These are phyloP conservation scores for Lycium barbarum DNA, from an alignment of 257 asterid genomes.

Conservation along the genomic window DNA sequence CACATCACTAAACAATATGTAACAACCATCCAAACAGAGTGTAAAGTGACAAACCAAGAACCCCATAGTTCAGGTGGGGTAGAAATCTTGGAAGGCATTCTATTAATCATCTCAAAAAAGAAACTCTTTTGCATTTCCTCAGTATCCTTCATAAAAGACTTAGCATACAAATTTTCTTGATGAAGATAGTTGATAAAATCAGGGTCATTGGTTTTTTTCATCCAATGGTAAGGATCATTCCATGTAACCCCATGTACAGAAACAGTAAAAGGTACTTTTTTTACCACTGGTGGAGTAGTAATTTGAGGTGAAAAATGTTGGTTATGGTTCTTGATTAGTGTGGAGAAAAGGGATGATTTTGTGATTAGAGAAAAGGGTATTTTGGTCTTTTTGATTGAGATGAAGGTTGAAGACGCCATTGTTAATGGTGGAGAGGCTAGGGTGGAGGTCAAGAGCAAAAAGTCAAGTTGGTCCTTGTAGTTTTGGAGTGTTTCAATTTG, in stretches of 20 bases:
- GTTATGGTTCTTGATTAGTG: conserved; percentile 49
- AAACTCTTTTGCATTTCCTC: conserved; percentile 51
- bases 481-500: conserved; percentile 15
- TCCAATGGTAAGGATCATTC: conserved; percentile 91
- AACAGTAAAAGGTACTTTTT: conserved; percentile 70
- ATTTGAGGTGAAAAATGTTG: conserved; percentile 30
- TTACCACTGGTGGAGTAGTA: conserved; percentile 59
- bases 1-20: no score
- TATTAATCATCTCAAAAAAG: conserved; percentile 76
- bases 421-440: not conserved
- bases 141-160: conserved; percentile 77
- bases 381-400: conserved; percentile 35
- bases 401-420: conserved; percentile 38
- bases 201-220: conserved; percentile 74
- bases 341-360: conserved; percentile 53
- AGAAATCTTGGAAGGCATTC: conserved; percentile 72
- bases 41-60: conserved; percentile 55
- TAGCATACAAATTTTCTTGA: conserved; percentile 77
- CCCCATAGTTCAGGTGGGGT: conserved; percentile 95
- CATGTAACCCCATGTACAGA: conserved; percentile 67
- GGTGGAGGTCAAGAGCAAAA: not conserved
- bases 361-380: conserved; percentile 32
- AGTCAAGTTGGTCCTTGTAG: conserved; percentile 4
- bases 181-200: conserved; percentile 70
- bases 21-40: no score